Conservation (phyloP, 805 yeast species). For the Brettanomyces custersianus region DNA sequence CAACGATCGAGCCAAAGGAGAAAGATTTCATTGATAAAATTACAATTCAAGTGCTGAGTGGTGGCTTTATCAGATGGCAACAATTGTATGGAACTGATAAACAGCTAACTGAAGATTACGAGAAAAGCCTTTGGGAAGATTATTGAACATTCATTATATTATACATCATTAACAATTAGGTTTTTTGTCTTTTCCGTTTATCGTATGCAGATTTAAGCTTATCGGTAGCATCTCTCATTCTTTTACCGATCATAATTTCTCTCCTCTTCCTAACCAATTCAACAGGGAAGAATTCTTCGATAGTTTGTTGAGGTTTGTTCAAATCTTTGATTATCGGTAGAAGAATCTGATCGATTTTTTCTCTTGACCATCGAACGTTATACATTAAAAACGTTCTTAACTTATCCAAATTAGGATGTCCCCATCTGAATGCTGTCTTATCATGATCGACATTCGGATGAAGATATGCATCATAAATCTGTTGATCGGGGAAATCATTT, state of each 20-base stretch:
- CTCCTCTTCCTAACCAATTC: slow-evolving; percentile 40
- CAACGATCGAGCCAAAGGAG: slow-evolving; percentile 9
- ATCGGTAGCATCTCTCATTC: slow-evolving; percentile 50
- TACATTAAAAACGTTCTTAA: slow-evolving; percentile 60
- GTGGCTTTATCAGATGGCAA: slow-evolving; percentile 88
- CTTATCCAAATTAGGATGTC: slow-evolving; percentile 75
- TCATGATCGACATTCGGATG: slow-evolving; percentile 83
- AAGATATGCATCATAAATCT: slow-evolving; percentile 65
- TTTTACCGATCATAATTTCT: slow-evolving; percentile 45
- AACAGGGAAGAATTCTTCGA: slow-evolving; percentile 62
- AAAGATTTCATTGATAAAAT: slow-evolving; percentile 27
- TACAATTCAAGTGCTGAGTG: slow-evolving; percentile 59
- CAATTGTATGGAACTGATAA: slow-evolving; percentile 58
- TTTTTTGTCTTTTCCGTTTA: slow-evolving; percentile 3
- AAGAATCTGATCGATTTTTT: slow-evolving; percentile 69
- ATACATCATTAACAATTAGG: not conserved
- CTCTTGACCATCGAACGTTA: slow-evolving; percentile 74
- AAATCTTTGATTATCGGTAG: slow-evolving; percentile 78
- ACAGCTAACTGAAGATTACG: slow-evolving; percentile 52
- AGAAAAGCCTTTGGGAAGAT: slow-evolving; percentile 30
- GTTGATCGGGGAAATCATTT: slow-evolving; percentile 57
- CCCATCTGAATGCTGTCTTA: slow-evolving; percentile 77
- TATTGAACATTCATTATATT: not conserved
- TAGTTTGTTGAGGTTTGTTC: slow-evolving; percentile 57
- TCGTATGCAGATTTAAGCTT: slow-evolving; percentile 28